Conservation (phyloP, 2,329 filamentous ascomycete species). For the Fusarium dlaminii region DNA sequence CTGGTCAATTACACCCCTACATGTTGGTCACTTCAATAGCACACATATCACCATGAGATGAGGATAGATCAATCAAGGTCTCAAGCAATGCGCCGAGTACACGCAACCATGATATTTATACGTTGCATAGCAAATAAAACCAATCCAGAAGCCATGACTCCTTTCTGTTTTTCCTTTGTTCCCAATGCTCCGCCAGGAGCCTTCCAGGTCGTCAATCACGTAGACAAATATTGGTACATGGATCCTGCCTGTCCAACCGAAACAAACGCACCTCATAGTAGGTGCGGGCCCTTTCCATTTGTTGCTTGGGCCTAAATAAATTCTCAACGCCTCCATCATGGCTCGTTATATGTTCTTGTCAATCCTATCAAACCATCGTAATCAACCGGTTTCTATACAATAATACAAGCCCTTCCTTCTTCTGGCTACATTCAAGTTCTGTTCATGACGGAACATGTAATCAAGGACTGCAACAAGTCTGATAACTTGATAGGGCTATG, state of each 20-base stretch:
- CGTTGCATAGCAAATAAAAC: conserved; percentile 5
- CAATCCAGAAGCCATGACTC: conserved; percentile 16
- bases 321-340: conserved; percentile 29
- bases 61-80: background rate
- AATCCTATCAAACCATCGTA: conserved; percentile 6
- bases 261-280: conserved; percentile 6
- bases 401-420: conserved; percentile 9
- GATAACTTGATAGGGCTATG: background rate
- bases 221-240: conserved; percentile 35
- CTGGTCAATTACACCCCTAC: background rate
- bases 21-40: background rate
- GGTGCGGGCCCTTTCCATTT: conserved; percentile 5
- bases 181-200: conserved; percentile 15
- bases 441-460: background rate
- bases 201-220: conserved; percentile 27
- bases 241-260: conserved; percentile 22
- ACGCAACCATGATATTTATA: conserved; percentile 28
- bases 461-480: background rate
- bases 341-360: conserved; percentile 27
- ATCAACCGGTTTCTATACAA: conserved; percentile 7
- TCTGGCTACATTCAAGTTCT: background rate
- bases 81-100: background rate
- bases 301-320: conserved; percentile 12
- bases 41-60: background rate
- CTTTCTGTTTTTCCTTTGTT: conserved; percentile 20